Conservation (phyloP, 345 rosid species). For the Noccaea bulbosa region DNA sequence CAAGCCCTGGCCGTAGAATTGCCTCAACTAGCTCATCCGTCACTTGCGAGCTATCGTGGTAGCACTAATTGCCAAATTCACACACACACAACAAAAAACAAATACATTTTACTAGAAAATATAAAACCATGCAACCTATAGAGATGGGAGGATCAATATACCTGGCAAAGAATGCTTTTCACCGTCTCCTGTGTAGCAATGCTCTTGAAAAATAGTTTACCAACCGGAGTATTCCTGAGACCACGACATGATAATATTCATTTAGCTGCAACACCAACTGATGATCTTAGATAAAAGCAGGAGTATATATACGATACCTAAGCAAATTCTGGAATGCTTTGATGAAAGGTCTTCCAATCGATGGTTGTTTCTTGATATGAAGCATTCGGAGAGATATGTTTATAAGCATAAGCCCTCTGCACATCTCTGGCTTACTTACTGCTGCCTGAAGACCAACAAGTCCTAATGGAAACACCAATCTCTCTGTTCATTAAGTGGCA, state of each 20-base stretch:
- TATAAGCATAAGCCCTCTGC: conserved; percentile 68
- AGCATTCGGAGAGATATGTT: conserved; percentile 89
- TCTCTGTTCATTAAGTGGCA: background rate
- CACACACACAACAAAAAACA: background rate
- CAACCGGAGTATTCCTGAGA: conserved; percentile 72
- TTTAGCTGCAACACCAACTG: conserved; percentile 18
- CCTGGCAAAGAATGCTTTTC: conserved; percentile 77
- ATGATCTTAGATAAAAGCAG: conserved; percentile 3
- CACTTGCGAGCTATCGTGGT: conserved; percentile 79
- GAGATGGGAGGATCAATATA: conserved; percentile 37
- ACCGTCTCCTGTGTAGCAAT: conserved; percentile 75
- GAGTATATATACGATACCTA: conserved; percentile 56
- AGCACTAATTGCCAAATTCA: conserved; percentile 63
- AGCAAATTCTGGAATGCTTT: conserved; percentile 78
- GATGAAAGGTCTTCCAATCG: conserved; percentile 77
- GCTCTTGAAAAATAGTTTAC: conserved; percentile 63
- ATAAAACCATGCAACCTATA: background rate
- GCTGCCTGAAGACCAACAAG: conserved; percentile 95
- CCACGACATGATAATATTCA: conserved; percentile 13
- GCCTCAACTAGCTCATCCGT: conserved; percentile 82
- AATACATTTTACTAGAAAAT: background rate
- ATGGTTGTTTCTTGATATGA: conserved; percentile 82
- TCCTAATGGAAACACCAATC: conserved; percentile 50
- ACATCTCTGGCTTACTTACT: conserved; percentile 63
- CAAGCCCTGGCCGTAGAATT: conserved; percentile 87